These are phyloP conservation scores for Lactifluus subvellereus DNA, from an alignment of 768 basidiomycete genomes.

Conservation along the genomic window DNA sequence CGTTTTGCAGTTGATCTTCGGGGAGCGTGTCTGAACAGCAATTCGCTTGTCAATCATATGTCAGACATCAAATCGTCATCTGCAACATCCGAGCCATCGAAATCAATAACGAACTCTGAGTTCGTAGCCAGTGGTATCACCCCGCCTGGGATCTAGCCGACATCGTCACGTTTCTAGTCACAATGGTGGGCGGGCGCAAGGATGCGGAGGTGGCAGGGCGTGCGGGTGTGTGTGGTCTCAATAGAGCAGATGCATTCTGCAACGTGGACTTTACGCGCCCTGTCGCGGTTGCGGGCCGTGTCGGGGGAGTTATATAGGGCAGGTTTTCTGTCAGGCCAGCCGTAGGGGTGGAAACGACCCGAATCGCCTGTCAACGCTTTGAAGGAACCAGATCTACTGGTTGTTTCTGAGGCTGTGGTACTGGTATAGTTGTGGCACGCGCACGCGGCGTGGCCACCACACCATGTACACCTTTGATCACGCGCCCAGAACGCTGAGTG, in stretches of 20 bases:
- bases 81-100: neutral
- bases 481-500: no score
- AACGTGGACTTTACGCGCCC: neutral
- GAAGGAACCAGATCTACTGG: neutral
- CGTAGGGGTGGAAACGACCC: neutral
- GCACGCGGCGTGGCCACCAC: no score
- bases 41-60: conserved; percentile 3
- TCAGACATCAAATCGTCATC: conserved; percentile 14
- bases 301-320: neutral
- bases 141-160: neutral
- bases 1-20: no score
- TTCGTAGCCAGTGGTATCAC: neutral
- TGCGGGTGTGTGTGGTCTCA: neutral
- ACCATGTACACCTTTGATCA: no score
- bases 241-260: neutral
- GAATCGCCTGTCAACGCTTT: neutral
- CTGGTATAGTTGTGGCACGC: no score
- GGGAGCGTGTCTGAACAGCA: neutral
- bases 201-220: conserved; percentile 15
- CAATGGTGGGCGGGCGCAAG: neutral
- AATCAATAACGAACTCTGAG: neutral
- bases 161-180: neutral
- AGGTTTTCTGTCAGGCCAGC: neutral
- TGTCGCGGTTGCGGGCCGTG: conserved; percentile 1
- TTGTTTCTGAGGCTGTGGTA: neutral